Evolutionary conservation across 768 basidiomycete genomes (phyloP).

Genomic region (Hemileccinum impolitum): DNA sequence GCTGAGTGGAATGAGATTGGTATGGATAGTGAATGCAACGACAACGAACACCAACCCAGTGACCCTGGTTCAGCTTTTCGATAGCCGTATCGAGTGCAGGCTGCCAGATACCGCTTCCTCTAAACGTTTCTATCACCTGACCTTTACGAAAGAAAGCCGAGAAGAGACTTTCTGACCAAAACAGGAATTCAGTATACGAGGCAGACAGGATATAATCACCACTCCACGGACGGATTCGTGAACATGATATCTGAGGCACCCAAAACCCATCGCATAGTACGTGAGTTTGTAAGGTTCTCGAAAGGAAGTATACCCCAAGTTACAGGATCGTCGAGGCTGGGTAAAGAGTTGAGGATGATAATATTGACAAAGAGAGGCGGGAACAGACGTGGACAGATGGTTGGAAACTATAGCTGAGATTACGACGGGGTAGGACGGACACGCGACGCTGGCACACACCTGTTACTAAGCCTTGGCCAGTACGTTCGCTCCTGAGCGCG

Average conservation of each 20-base stretch:
- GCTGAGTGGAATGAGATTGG: conserved; percentile 40
- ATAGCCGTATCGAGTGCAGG: conserved; percentile 83
- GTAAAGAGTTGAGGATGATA: conserved; percentile 7
- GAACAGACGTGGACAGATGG: conserved; percentile 84
- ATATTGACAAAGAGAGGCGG: not conserved
- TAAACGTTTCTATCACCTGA: conserved; percentile 88
- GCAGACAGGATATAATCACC: not conserved
- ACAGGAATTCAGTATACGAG: conserved; percentile 12
- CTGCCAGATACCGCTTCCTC: conserved; percentile 89
- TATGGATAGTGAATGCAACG: not conserved
- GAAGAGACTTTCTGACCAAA: conserved; percentile 58
- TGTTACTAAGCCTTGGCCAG: conserved; percentile 68
- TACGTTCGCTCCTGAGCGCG: conserved; percentile 51
- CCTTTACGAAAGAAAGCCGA: conserved; percentile 84
- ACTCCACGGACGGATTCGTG: conserved; percentile 72
- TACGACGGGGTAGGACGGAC: conserved; percentile 4
- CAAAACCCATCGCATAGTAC: conserved; percentile 81
- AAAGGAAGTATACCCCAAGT: conserved; percentile 85
- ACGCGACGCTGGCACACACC: conserved; percentile 40
- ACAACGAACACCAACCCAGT: conserved; percentile 63
- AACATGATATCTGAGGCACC: conserved; percentile 95
- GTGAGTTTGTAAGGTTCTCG: conserved; percentile 52
- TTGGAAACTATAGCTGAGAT: conserved; percentile 64
- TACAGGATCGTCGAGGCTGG: conserved; percentile 77
- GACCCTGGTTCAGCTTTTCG: conserved; percentile 71